Conservation (phyloP, 768 basidiomycete species). For the Trametes cubensis region DNA sequence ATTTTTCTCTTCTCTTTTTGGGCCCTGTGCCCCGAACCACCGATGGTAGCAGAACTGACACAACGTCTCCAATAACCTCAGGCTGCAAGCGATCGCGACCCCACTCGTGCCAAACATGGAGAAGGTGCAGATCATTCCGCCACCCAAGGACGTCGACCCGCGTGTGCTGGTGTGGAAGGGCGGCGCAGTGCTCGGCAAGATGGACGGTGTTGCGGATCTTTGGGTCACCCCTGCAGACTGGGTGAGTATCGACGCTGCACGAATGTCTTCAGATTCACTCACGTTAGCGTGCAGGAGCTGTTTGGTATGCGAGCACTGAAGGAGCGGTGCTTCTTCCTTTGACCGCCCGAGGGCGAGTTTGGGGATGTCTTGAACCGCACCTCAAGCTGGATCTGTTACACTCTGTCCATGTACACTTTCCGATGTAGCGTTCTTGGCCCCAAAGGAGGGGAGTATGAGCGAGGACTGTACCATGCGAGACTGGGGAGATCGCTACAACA, state of each 20-base stretch:
- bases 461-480: too few species aligned
- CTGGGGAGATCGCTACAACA: too few species aligned
- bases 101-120: slow-evolving; percentile 83
- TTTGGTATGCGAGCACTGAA: slow-evolving; percentile 81
- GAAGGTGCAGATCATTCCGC: slow-evolving; percentile 90
- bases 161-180: slow-evolving; percentile 94
- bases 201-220: slow-evolving; percentile 87
- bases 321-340: slow-evolving; percentile 82
- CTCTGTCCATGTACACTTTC: too few species aligned
- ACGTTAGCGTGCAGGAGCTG: slow-evolving; percentile 52
- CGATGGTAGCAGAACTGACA: slow-evolving; percentile 1
- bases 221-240: slow-evolving; percentile 90
- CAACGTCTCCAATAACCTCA: slow-evolving; percentile 27
- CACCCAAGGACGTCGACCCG: slow-evolving; percentile 90
- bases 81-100: slow-evolving; percentile 82
- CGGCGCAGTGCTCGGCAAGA: slow-evolving; percentile 84
- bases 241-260: slow-evolving; percentile 48
- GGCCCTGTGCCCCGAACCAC: too few species aligned
- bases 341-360: slow-evolving; percentile 15
- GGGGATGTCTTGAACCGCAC: too few species aligned
- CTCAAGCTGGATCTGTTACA: too few species aligned
- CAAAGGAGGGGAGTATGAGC: too few species aligned
- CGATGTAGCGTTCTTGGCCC: too few species aligned
- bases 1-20: too few species aligned
- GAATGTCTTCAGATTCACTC: background rate